Evolutionary conservation across 2,329 filamentous ascomycete species (phyloP).

Genomic region (Fusarium tupiense): DNA sequence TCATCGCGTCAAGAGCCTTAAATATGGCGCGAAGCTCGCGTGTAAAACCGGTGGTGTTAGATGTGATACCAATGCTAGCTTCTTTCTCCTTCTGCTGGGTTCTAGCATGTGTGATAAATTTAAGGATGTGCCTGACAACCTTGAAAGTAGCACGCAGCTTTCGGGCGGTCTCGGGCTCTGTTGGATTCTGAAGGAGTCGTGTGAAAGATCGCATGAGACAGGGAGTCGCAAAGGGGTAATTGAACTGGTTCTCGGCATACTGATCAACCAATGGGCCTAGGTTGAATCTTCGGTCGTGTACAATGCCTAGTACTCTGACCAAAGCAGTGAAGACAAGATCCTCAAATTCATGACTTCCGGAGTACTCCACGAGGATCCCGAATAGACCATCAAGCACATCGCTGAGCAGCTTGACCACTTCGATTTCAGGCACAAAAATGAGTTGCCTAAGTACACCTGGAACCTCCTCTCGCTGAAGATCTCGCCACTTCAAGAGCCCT

Average conservation of each 20-base stretch:
- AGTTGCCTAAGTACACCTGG: slow-evolving; percentile 81
- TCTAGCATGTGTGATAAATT: slow-evolving; percentile 91
- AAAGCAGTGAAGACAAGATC: slow-evolving; percentile 91
- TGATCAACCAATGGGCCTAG: slow-evolving; percentile 89
- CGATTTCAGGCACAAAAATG: slow-evolving; percentile 94
- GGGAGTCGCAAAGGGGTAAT: slow-evolving; percentile 90
- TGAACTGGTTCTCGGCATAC: slow-evolving; percentile 88
- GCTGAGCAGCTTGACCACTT: slow-evolving; percentile 92
- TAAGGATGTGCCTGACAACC: slow-evolving; percentile 90
- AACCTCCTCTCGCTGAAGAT: slow-evolving; percentile 76
- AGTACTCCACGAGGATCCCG: slow-evolving; percentile 87
- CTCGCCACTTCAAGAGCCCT: slow-evolving; percentile 86
- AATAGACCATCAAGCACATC: slow-evolving; percentile 94
- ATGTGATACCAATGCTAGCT: slow-evolving; percentile 84
- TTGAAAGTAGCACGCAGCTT: slow-evolving; percentile 93
- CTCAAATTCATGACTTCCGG: slow-evolving; percentile 92
- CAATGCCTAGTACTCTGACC: slow-evolving; percentile 89
- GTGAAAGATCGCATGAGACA: slow-evolving; percentile 89
- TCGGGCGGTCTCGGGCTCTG: slow-evolving; percentile 83
- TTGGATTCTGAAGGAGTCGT: slow-evolving; percentile 81
- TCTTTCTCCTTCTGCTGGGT: slow-evolving; percentile 90
- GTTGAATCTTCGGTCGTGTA: slow-evolving; percentile 94
- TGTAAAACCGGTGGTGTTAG: slow-evolving; percentile 77
- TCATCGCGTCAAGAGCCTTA: slow-evolving; percentile 87
- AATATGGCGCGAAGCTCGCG: slow-evolving; percentile 88